phyloP scores from a whole-genome alignment of 306 rosid species.

The Prunus armeniaca region DNA sequence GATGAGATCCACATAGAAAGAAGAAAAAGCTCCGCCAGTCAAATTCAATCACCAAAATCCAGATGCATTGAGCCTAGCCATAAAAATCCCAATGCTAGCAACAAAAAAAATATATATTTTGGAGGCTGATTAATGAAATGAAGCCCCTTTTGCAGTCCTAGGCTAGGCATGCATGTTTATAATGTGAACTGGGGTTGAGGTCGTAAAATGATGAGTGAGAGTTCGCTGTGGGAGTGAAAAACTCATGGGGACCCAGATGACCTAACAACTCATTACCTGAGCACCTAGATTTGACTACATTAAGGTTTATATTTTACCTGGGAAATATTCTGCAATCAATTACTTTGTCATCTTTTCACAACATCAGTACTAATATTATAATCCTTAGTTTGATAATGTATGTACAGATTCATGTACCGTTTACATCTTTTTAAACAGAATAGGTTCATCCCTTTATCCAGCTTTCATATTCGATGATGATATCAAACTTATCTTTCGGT shows the following conservation, averaged over 20 bases:
- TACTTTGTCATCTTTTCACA: constrained; percentile 1
- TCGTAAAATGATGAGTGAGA: neutral
- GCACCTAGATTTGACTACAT: constrained; percentile 24
- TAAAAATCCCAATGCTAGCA: neutral
- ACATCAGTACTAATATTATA: neutral
- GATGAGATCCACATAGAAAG: constrained; percentile 2
- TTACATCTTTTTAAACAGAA: constrained; percentile 20
- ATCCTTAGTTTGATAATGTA: neutral
- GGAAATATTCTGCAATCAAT: neutral
- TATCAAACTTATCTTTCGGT: neutral
- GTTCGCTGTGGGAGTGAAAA: neutral
- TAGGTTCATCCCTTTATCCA: neutral
- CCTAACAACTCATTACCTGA: constrained; percentile 18
- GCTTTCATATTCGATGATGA: neutral
- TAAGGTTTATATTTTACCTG: neutral
- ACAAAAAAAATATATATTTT: too few species aligned
- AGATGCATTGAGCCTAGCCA: constrained; percentile 58
- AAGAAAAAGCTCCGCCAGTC: neutral
- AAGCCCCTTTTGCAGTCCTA: neutral
- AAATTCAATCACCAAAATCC: constrained; percentile 11
- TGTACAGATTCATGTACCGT: constrained; percentile 36
- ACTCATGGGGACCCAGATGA: constrained; percentile 21
- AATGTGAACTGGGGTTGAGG: constrained; percentile 22
- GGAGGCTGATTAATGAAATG: neutral
- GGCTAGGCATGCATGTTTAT: neutral